A percentile compares a stretch with the other conserved stretches of the same genome.
Conservation (phyloP, 2,329 filamentous ascomycete genomes). For the Colletotrichum lupini region DNA sequence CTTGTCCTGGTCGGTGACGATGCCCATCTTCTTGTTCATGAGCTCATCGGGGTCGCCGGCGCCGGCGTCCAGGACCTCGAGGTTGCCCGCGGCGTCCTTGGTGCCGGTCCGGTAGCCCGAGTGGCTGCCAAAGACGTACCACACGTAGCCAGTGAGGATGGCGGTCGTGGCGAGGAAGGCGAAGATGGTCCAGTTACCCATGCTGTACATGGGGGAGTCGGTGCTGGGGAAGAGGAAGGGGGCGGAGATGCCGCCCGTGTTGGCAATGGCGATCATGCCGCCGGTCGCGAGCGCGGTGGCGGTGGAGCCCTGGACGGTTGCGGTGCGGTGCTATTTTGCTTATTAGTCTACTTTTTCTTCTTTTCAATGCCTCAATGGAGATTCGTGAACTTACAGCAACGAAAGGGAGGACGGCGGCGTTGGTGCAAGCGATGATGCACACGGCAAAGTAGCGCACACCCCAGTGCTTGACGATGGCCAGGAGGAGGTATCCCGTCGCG, state of each 20-base stretch:
- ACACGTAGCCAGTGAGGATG: constrained; percentile 42
- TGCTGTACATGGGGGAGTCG: constrained; percentile 45
- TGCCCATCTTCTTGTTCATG: constrained; percentile 38
- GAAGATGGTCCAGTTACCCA: constrained; percentile 49
- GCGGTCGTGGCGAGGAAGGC: constrained; percentile 42
- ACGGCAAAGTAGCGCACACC: constrained; percentile 45
- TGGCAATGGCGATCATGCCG: constrained; percentile 48
- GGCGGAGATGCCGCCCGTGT: constrained; percentile 47
- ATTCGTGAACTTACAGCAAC: constrained; percentile 42
- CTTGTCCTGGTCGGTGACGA: constrained; percentile 36
- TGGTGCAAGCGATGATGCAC: constrained; percentile 47
- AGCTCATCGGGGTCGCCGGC: constrained; percentile 36
- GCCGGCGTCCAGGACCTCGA: constrained; percentile 39
- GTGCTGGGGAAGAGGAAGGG: constrained; percentile 47
- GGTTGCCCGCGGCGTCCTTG: constrained; percentile 36
- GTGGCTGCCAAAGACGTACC: constrained; percentile 46
- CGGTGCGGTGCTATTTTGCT: constrained; percentile 43
- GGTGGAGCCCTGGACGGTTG: constrained; percentile 46
- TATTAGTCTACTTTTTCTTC: neutral
- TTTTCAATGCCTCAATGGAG: constrained; percentile 10
- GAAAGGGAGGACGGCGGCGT: constrained; percentile 46
- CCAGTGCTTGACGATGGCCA: constrained; percentile 44
- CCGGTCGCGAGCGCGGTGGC: constrained; percentile 47
- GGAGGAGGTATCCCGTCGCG: constrained; percentile 43
- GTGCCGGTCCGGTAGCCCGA: constrained; percentile 44